Evolutionary conservation across 345 rosid genomes (phyloP).

Genomic region (Abelmoschus esculentus): DNA sequence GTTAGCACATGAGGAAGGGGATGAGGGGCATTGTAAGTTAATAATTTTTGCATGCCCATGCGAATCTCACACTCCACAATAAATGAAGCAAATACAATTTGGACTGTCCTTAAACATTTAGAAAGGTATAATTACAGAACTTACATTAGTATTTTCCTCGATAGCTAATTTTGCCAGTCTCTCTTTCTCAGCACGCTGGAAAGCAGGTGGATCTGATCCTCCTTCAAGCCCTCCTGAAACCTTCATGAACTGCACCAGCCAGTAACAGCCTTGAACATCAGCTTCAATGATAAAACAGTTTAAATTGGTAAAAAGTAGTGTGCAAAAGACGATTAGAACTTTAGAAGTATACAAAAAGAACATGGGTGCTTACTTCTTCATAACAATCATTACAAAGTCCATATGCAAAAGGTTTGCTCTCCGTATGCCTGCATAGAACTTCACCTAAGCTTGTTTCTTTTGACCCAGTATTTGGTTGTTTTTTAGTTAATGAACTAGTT

Average conservation of each 20-base stretch:
- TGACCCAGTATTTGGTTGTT: constrained; percentile 18
- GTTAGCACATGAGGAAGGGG: background rate
- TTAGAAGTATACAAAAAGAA: constrained; percentile 1
- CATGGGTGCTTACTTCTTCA: constrained; percentile 37
- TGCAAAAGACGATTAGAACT: background rate
- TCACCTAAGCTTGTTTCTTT: constrained; percentile 22
- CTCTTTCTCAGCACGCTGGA: constrained; percentile 72
- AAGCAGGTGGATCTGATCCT: constrained; percentile 90
- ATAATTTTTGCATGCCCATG: background rate
- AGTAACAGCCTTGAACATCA: background rate
- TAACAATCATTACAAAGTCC: constrained; percentile 76
- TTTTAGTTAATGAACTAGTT: constrained; percentile 22
- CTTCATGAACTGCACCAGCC: constrained; percentile 41
- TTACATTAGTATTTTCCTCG: constrained; percentile 25
- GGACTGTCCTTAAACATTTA: background rate
- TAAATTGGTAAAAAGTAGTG: background rate
- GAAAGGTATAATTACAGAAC: constrained; percentile 18
- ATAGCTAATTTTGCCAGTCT: constrained; percentile 40
- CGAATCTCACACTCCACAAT: background rate
- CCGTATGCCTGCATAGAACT: constrained; percentile 67
- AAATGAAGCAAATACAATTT: background rate
- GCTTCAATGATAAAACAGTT: constrained; percentile 11
- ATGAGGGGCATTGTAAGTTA: background rate
- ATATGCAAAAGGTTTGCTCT: constrained; percentile 34
- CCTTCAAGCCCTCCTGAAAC: constrained; percentile 80